Evolutionary conservation across 345 rosid species (phyloP).

Genomic region (Cardamine occulta): DNA sequence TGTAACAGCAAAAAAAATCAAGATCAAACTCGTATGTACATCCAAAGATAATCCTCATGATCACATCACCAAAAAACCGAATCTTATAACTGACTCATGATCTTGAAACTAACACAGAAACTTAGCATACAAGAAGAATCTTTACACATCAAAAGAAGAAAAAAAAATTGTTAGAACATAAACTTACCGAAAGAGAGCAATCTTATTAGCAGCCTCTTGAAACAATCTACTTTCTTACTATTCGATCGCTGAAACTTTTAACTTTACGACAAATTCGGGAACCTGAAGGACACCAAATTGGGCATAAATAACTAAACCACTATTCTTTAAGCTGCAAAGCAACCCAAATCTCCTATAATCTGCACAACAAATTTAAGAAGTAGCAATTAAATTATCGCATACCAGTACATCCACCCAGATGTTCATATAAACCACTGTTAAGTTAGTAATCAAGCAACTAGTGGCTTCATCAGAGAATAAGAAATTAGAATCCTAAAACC

Average conservation of each 20-base stretch:
- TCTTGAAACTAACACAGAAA: conserved; percentile 11
- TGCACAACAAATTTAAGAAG: conserved; percentile 49
- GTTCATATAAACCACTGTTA: conserved; percentile 10
- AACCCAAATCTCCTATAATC: conserved; percentile 46
- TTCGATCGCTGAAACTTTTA: conserved; percentile 49
- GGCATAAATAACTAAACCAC: conserved; percentile 42
- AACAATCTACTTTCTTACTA: conserved; percentile 53
- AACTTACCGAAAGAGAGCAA: conserved; percentile 55
- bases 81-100: conserved; percentile 11
- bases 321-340: conserved; percentile 40
- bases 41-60: neutral
- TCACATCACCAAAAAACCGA: conserved; percentile 12
- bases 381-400: conserved; percentile 1
- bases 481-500: neutral
- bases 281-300: conserved; percentile 41
- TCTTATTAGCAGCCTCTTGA: conserved; percentile 56
- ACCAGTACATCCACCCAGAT: too few species aligned
- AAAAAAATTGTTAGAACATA: conserved; percentile 15
- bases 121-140: neutral
- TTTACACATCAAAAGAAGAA: conserved; percentile 5
- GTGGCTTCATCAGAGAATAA: neutral
- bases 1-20: neutral
- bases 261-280: conserved; percentile 32
- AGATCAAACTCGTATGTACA: neutral
- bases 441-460: conserved; percentile 21